Conservation (phyloP, 2,329 filamentous ascomycete species). For the Aspergillus sp. region DNA sequence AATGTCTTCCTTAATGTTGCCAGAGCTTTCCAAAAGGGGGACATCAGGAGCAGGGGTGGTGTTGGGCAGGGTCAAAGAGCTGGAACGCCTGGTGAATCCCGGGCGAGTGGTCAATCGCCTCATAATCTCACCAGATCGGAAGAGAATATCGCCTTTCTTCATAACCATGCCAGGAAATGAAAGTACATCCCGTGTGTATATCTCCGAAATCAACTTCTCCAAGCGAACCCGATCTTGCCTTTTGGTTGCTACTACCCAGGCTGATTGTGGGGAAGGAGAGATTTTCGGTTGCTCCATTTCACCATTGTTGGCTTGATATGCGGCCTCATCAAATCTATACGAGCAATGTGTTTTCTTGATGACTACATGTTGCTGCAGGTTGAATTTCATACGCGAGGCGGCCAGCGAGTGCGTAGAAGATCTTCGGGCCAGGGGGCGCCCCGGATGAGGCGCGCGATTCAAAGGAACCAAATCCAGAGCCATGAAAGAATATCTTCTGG, state of each 20-base stretch:
- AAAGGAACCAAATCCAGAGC: constrained; percentile 68
- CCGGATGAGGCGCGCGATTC: constrained; percentile 69
- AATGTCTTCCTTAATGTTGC: neutral
- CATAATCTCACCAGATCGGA: constrained; percentile 75
- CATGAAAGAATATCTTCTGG: constrained; percentile 37
- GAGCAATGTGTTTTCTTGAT: constrained; percentile 77
- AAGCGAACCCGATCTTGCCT: constrained; percentile 72
- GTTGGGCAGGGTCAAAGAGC: constrained; percentile 43
- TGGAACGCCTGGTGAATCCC: constrained; percentile 69
- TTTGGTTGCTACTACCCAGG: constrained; percentile 68
- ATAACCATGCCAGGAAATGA: constrained; percentile 77
- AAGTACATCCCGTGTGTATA: constrained; percentile 77
- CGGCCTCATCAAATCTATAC: constrained; percentile 50
- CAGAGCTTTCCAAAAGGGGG: constrained; percentile 6
- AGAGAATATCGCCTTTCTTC: constrained; percentile 64
- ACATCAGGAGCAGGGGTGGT: constrained; percentile 9
- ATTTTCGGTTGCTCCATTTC: constrained; percentile 76
- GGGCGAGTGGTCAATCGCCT: constrained; percentile 77
- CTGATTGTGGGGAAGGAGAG: constrained; percentile 57
- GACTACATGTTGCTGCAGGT: constrained; percentile 66
- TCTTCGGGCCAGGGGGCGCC: constrained; percentile 51
- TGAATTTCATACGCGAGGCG: constrained; percentile 64
- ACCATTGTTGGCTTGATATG: constrained; percentile 35
- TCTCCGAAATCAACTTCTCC: constrained; percentile 67
- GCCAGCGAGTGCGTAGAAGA: constrained; percentile 75